Evolutionary conservation across 2,329 filamentous ascomycete genomes (phyloP), one percentile per base, ranked within the genome.

Genomic region (Colletotrichum paranaense): DNA sequence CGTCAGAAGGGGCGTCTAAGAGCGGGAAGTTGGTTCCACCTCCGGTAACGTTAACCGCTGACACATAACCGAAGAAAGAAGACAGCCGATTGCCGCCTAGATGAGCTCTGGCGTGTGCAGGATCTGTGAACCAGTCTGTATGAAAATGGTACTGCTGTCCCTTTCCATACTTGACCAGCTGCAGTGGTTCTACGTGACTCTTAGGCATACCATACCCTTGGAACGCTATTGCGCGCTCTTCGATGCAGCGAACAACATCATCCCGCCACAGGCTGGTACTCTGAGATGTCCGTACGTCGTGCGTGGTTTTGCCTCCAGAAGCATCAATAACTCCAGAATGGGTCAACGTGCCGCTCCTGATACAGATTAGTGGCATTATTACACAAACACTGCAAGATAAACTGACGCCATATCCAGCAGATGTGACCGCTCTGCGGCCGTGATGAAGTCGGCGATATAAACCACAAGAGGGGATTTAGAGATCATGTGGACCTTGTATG

Each of bases 1-100:
- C 74, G 52, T 82, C 77, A 7, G 65, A 72, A 1, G 84, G 85
- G 6, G 82, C 80, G 19, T 81, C 77, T 19, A 88, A 77, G 65
- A 84, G 77, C 0, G 86, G 86, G 74, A 88, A 88, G 75, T 87
- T 87, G 7, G 86, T 88, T 4, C 86, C 86, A 2, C 86, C 86
- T 55, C 86, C 86, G 22, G 84, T 80, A 52, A 83, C 83, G 62
- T 82, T 81, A 6, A 73, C 76, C 4, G 82, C 84, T 4, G 80
- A 79, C 22, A 87, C 82, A 72, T 87, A 88, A 4, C 81, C 86
- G 75, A 88, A 88, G 77, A 88, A 87, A 16, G 85, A 86, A 26
- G 82, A 84, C 5, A 81, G 75, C 1, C 86, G 80, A 76, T 88
- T 87, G 8, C 86, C 85, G 12, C 86, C 86, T 11, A 56, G 52